Conservation (phyloP, 225 moss, liverwort and hornwort species). For the Takakia lepidozioides region DNA sequence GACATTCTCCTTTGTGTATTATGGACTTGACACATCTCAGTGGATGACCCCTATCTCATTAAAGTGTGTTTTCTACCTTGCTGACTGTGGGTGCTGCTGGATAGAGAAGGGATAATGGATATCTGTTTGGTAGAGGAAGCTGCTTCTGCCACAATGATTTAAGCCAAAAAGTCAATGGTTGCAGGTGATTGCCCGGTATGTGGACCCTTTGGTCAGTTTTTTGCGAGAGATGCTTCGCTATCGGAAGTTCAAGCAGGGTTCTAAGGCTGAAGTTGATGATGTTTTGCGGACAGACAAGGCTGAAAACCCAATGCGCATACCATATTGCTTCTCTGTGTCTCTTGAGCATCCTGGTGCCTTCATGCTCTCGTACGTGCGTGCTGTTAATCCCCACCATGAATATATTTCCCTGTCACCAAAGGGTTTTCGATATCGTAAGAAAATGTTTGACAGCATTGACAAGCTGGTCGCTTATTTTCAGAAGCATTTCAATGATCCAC, state of each 20-base stretch:
- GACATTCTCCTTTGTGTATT: too few relatives aligned
- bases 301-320: constrained; percentile 76
- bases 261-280: constrained; percentile 80
- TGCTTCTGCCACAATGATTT: too few relatives aligned
- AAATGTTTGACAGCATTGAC: constrained; percentile 73
- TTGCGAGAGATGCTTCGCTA: constrained; percentile 78
- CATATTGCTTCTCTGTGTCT: constrained; percentile 84
- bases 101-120: too few relatives aligned
- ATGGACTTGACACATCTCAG: too few relatives aligned
- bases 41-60: too few relatives aligned
- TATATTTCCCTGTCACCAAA: constrained; percentile 80
- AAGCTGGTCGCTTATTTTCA: constrained; percentile 90
- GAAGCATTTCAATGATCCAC: constrained; percentile 82
- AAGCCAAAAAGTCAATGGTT: too few relatives aligned
- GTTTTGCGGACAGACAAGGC: constrained; percentile 61
- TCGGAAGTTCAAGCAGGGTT: constrained; percentile 87
- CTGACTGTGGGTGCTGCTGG: too few relatives aligned
- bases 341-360: constrained; percentile 95
- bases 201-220: constrained; percentile 74
- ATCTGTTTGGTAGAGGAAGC: too few relatives aligned
- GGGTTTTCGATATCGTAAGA: constrained; percentile 85
- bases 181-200: constrained; percentile 88
- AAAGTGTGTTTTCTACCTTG: too few relatives aligned
- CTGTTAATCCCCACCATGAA: constrained; percentile 74
- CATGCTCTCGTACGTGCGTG: constrained; percentile 86